Evolutionary conservation across 345 rosid species (phyloP), one percentile per base, ranked within the genome.

Genomic region (Eucalyptus sp.): DNA sequence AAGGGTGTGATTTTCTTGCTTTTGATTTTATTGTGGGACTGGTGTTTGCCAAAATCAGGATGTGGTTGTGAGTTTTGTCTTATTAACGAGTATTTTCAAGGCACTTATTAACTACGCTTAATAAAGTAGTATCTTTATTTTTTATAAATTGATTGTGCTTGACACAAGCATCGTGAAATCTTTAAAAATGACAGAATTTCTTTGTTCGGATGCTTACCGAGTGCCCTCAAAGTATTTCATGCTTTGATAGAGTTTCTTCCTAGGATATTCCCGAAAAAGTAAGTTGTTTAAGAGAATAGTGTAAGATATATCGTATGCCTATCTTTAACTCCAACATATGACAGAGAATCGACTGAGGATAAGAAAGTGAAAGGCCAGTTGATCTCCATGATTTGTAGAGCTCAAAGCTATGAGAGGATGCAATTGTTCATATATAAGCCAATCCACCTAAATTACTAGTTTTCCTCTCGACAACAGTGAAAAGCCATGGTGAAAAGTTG

Each of bases 41-140:
- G 0, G 3, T n/a, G 33, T 64, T 64, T 14, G 41, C 20, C 7
- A n/a, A 64, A 64, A n/a, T 64, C 2, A n/a, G 10, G 76, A n/a
- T 1, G 41, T 64, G 15, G 2, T 64, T 7, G 9, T 64, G 0
- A 14, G 18, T n/a, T n/a, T 6, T 15, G 3, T n/a, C 5, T 0
- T n/a, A 64, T 64, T 64, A n/a, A 64, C 8, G 0, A 64, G 20
- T 14, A 0, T 33, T 64, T 6, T 64, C 22, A 8, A 64, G 10
- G 0, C 41, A n/a, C 3, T n/a, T 7, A 1, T 15, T 14, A 64
- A n/a, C 0, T 64, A 7, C 1, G 1, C 2, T 62, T 7, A 7
- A 1, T n/a, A n/a, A 64, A n/a, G 3, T 14, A 0, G 8, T 64
- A 15, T 64, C 76, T 64, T 64, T n/a, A n/a, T 64, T n/a, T 64